These are phyloP conservation scores for Komagataella pastoris DNA, from an alignment of 805 yeast genomes.

Conservation along the genomic window DNA sequence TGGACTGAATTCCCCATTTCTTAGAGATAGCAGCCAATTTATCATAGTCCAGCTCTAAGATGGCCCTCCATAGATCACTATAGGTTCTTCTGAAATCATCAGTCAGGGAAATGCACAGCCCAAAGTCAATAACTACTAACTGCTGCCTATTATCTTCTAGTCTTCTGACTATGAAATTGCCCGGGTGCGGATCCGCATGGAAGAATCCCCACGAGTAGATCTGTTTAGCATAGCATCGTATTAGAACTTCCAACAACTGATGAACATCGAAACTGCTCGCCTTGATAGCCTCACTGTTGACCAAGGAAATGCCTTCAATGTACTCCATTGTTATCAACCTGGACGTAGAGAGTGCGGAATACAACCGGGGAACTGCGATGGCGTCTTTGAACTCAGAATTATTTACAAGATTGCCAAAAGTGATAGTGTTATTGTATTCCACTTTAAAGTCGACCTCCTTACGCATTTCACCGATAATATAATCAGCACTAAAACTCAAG, in stretches of 20 bases:
- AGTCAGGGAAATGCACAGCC: conserved; percentile 45
- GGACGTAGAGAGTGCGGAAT: conserved; percentile 27
- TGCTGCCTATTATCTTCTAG: conserved; percentile 7
- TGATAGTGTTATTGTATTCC: conserved; percentile 41
- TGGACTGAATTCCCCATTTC: conserved; percentile 59
- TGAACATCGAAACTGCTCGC: conserved; percentile 25
- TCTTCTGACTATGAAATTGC: conserved; percentile 48
- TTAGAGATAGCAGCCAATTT: conserved; percentile 34
- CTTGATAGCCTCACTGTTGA: conserved; percentile 40
- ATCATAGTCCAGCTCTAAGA: conserved; percentile 36
- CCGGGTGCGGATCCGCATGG: conserved; percentile 77
- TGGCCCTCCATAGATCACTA: conserved; percentile 46
- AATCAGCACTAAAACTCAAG: conserved; percentile 37
- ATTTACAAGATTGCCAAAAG: conserved; percentile 21
- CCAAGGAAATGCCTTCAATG: conserved; percentile 31
- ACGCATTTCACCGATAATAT: conserved; percentile 40
- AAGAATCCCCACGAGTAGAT: conserved; percentile 55
- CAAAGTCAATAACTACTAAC: conserved; percentile 63
- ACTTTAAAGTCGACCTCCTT: conserved; percentile 50
- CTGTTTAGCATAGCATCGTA: conserved; percentile 39
- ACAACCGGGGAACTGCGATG: conserved; percentile 44
- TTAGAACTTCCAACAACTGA: conserved; percentile 33
- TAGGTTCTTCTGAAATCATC: conserved; percentile 41
- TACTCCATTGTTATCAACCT: conserved; percentile 57
- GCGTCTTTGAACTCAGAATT: conserved; percentile 27